A percentile compares a stretch with the other conserved stretches of the same genome.
Evolutionary conservation across 441 rosid species (phyloP).

Genomic region (Gossypium lobatum): DNA sequence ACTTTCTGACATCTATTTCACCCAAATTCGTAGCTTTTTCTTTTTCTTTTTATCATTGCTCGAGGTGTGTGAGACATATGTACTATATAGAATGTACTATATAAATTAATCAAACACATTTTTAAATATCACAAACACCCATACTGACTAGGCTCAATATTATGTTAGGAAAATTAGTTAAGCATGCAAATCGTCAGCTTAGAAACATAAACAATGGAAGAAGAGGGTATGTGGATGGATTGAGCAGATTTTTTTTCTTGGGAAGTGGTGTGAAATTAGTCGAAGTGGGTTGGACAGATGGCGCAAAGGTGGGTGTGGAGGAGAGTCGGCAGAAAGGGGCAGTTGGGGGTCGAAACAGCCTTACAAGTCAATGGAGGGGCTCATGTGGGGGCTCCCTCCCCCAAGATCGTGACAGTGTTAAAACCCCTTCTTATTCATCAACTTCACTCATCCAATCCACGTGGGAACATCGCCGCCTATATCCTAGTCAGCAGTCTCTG

Average conservation of each 20-base stretch:
- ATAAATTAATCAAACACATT: too few relatives aligned
- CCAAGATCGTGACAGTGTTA: not conserved
- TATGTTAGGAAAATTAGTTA: not conserved
- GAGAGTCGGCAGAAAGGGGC: constrained; percentile 43
- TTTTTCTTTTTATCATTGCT: not conserved
- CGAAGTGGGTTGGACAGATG: constrained; percentile 25
- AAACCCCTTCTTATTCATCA: constrained; percentile 5
- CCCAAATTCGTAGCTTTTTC: not conserved
- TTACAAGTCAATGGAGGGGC: constrained; percentile 20
- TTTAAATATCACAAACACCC: too few relatives aligned
- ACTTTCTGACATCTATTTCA: not conserved
- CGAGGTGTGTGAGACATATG: not conserved
- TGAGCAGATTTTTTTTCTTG: not conserved
- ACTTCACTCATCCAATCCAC: constrained; percentile 34
- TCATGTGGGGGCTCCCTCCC: not conserved
- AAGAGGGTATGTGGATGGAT: not conserved
- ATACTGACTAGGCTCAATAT: too few relatives aligned
- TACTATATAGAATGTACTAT: not conserved
- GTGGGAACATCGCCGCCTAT: constrained; percentile 21
- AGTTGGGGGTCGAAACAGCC: constrained; percentile 26
- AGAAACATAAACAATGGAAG: not conserved
- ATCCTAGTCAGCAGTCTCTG: constrained; percentile 31
- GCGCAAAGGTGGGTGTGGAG: constrained; percentile 4
- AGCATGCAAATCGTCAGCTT: not conserved
- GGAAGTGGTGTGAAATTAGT: not conserved